Evolutionary conservation across 2,329 filamentous ascomycete species (phyloP), one percentile per base, ranked within the genome.

Genomic region (Dichotomopilus funicola): DNA sequence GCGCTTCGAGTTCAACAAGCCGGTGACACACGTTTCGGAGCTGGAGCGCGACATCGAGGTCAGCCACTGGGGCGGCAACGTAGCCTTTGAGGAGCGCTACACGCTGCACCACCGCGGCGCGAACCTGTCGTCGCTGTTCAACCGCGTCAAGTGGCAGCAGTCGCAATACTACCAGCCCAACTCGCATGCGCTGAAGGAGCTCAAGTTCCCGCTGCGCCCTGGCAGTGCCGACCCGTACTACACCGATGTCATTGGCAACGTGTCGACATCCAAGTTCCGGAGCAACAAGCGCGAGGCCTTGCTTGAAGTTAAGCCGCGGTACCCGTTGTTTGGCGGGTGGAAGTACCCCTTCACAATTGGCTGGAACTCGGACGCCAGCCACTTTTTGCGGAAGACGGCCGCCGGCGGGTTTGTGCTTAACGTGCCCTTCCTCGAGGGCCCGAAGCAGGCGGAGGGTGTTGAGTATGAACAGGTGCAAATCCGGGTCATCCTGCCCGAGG

Each of bases 281-380:
- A 83, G 78, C 63, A 88, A 83, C 69, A 82, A 80, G 68, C 84
- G 87, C 27, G 88, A 92, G 71, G 87, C 89, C n/a, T 75, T 87
- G 43, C 80, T 99, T 34, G 91, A 96, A 72, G 79, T 96, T 60
- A 94, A 91, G 78, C 94, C 94, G 19, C 84, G 94, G 51, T 99
- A 95, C 72, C 94, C 94, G n/a, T 72, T 99, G 31, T 99, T 96
- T 66, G 94, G 94, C 58, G 91, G 89, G 58, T 99, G 94, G 94
- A 96, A 95, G 73, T 97, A 96, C 73, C 94, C 89, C 62, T 99
- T 97, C 77, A 89, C 88, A 57, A 85, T 97, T 55, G 94, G 94
- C 63, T 99, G 94, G 94, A 95, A 97, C 74, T 86, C 88, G 51
- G 84, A 95, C 62, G 78, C 95, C 34, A 83, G 83, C 65, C 82